Evolutionary conservation across 2,329 filamentous ascomycete species (phyloP).

Genomic region (Xylaria sp.): DNA sequence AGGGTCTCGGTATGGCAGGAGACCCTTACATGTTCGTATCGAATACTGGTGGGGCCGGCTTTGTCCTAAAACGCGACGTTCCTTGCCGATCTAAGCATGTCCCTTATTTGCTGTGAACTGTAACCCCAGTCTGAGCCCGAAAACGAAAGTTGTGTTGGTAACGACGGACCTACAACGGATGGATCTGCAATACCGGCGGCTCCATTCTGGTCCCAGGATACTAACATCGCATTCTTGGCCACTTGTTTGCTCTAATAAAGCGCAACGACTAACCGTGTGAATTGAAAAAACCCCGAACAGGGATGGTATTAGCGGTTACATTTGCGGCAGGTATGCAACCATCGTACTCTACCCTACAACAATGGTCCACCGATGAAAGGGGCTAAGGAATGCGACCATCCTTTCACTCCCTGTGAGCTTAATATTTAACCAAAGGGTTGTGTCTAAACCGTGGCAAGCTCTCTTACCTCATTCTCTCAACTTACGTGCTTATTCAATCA

Average conservation of each 20-base stretch:
- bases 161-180: constrained; percentile 22
- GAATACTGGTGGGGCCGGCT: constrained; percentile 24
- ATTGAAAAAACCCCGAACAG: constrained; percentile 37
- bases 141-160: constrained; percentile 27
- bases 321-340: constrained; percentile 42
- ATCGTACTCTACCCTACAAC: constrained; percentile 19
- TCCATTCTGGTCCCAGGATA: constrained; percentile 33
- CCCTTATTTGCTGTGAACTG: constrained; percentile 9
- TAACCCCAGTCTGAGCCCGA: constrained; percentile 25
- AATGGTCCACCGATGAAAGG: constrained; percentile 32
- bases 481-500: neutral
- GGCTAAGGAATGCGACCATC: constrained; percentile 33
- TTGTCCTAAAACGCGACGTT: constrained; percentile 18
- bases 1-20: constrained; percentile 15
- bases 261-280: constrained; percentile 37
- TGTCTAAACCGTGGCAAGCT: neutral
- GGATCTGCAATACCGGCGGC: constrained; percentile 38
- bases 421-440: constrained; percentile 28
- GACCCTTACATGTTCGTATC: constrained; percentile 27
- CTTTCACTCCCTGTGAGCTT: constrained; percentile 11
- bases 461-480: neutral
- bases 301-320: constrained; percentile 37
- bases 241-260: constrained; percentile 39
- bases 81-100: constrained; percentile 11
- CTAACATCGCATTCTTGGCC: constrained; percentile 33